Evolutionary conservation across 202 grass and related monocot genomes (phyloP).

Genomic region (Setaria viridis): DNA sequence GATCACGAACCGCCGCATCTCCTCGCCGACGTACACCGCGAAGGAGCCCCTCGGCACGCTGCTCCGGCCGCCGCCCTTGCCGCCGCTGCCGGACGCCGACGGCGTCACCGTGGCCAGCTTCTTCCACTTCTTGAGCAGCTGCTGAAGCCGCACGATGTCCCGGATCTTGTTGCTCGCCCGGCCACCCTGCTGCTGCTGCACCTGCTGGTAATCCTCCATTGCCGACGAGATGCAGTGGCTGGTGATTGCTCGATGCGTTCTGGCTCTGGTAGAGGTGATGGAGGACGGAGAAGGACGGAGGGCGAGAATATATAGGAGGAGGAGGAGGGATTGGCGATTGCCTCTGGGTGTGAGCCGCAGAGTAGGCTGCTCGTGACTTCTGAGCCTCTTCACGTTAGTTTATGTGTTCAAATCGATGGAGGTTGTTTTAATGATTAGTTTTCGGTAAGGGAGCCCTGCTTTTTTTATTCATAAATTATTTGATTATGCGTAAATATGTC

Average conservation of each 20-base stretch:
- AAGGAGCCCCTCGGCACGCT: constrained; percentile 73
- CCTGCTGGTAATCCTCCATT: constrained; percentile 49
- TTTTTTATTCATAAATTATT: constrained; percentile 7
- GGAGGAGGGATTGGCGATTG: neutral
- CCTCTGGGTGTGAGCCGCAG: constrained; percentile 28
- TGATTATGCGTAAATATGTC: neutral
- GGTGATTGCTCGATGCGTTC: constrained; percentile 4
- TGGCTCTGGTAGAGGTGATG: constrained; percentile 11
- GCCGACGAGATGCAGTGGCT: neutral
- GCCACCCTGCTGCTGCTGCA: constrained; percentile 27
- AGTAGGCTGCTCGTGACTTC: constrained; percentile 38
- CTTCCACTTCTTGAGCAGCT: constrained; percentile 91
- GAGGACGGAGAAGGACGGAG: constrained; percentile 17
- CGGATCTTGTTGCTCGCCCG: constrained; percentile 78
- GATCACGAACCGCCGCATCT: constrained; percentile 89
- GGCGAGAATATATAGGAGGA: constrained; percentile 48
- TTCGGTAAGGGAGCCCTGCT: neutral
- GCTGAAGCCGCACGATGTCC: constrained; percentile 79
- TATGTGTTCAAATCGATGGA: constrained; percentile 44
- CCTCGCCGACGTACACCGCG: constrained; percentile 78
- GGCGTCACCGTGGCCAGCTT: constrained; percentile 57
- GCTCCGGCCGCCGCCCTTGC: constrained; percentile 25
- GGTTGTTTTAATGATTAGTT: constrained; percentile 35
- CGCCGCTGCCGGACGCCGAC: neutral
- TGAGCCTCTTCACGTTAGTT: constrained; percentile 30